Base-by-base conservation (phyloP, 2,329 filamentous ascomycete species). In the Diplodia corticola region DNA sequence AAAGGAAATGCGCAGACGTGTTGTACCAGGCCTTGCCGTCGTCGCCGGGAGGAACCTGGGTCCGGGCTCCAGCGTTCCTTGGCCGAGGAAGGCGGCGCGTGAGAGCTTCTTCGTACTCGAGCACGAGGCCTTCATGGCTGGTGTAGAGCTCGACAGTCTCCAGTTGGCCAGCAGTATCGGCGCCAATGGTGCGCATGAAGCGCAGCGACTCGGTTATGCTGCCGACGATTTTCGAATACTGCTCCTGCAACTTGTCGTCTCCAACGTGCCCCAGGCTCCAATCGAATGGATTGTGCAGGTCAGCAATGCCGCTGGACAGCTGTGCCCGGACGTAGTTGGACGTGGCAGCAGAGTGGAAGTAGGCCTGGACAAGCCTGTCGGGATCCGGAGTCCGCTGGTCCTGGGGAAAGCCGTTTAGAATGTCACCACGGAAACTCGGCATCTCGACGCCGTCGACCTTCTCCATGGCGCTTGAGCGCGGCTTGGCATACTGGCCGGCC, bases 401-500 rank as follows among this genome's bases (percentile, higher is more conserved):
- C 0, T 88, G 80, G 44, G 88, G 85, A 79, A 89, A 97, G 28
- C 94, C 94, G 75, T 99, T 99, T 69, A 99, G 84, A 68, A 98
- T 98, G 72, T 99, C 95, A 17, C 95, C 95, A 63, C 95, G 86
- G 84, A 98, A 99, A 49, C 91, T 95, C 4, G 92, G 91, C 64
- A 97, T 90, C 74, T 92, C 87, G 67, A 87, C 86, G 61, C 93
- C 93, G 69, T 96, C 83, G 60, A 96, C 82, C 1, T 88, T 85
- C 81, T 99, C 95, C 44, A 88, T 93, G 0, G 94, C 91, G 72
- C 90, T 96, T 4, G 92, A 97, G 66, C 95, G 85, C 2, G 94
- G 95, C 80, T 99, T 99, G 33, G 95, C 95, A 75, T 97, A 99
- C 83, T 99, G 95, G 3, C 95, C 95, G 13, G 95, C 95, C 88